A percentile compares a stretch with the other conserved stretches of the same genome.
phyloP scores from a whole-genome alignment of 139 green algal genomes.

The Chlorella sp. region DNA sequence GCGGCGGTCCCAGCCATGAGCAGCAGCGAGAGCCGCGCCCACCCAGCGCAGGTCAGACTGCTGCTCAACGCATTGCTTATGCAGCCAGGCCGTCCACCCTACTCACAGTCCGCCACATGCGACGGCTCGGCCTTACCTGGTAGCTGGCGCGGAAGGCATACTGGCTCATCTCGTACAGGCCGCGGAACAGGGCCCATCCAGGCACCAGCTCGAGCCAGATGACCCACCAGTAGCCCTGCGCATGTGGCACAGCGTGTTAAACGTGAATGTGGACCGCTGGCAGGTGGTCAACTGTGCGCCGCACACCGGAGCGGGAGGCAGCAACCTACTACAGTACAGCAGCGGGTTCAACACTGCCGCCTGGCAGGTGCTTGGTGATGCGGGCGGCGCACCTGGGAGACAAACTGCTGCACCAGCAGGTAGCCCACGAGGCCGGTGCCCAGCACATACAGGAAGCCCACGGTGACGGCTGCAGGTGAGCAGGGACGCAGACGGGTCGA shows the following conservation, averaged over 20 bases:
- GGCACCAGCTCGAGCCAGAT: slow-evolving; percentile 82
- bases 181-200: slow-evolving; percentile 83
- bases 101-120: too few species aligned
- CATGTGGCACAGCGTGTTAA: not conserved
- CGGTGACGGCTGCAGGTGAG: slow-evolving; percentile 44
- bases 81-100: not conserved
- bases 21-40: too few species aligned
- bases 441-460: slow-evolving; percentile 85
- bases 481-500: not conserved
- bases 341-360: too few species aligned
- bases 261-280: not conserved
- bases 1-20: not conserved
- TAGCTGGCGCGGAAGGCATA: slow-evolving; percentile 77
- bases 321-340: not conserved
- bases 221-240: slow-evolving; percentile 21
- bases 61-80: not conserved
- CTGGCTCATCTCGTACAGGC: slow-evolving; percentile 73
- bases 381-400: slow-evolving; percentile 1
- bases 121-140: too few species aligned
- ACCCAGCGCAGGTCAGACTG: too few species aligned
- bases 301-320: too few species aligned
- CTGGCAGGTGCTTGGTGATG: too few species aligned
- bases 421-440: slow-evolving; percentile 60
- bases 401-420: slow-evolving; percentile 48
- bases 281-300: too few species aligned